Percentiles rank a stretch among this genome's conserved stretches.
Evolutionary conservation across 257 asterid genomes (phyloP).

Genomic region (Forsythia viridissima): DNA sequence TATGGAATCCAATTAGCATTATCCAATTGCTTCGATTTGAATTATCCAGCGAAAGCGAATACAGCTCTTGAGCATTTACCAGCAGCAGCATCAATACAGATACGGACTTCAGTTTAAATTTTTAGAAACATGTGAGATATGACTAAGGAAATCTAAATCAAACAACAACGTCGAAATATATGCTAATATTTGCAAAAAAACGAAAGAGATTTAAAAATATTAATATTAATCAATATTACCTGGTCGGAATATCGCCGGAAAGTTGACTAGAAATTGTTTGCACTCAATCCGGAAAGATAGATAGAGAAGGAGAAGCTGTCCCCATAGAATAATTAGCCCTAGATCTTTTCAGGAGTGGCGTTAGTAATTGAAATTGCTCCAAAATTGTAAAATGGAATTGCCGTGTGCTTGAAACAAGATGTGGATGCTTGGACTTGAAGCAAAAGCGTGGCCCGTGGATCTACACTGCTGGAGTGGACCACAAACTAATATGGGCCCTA

Average conservation of each 20-base stretch:
- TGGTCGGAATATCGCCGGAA: constrained; percentile 25
- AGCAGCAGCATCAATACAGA: background rate
- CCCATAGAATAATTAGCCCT: constrained; percentile 33
- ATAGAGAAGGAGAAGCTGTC: constrained; percentile 18
- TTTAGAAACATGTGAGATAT: constrained; percentile 9
- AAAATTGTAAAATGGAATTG: constrained; percentile 12
- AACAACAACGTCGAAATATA: constrained; percentile 4
- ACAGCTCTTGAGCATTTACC: background rate
- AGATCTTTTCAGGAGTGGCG: constrained; percentile 26
- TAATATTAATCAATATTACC: constrained; percentile 22
- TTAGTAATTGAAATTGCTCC: constrained; percentile 23
- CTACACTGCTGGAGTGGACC: background rate
- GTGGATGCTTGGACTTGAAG: constrained; percentile 38
- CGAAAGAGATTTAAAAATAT: background rate
- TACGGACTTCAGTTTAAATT: background rate
- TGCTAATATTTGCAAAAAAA: constrained; percentile 17
- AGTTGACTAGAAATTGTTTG: constrained; percentile 23
- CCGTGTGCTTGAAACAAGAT: background rate
- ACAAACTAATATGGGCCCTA: background rate
- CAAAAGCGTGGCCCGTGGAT: constrained; percentile 29
- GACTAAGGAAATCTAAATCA: constrained; percentile 1
- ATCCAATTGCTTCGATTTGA: background rate
- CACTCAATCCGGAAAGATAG: constrained; percentile 23
- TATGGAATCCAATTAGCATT: background rate
- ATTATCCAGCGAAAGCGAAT: background rate